phyloP scores from a whole-genome alignment of 2,329 filamentous ascomycete genomes.

The Atkinsonella texensis region DNA sequence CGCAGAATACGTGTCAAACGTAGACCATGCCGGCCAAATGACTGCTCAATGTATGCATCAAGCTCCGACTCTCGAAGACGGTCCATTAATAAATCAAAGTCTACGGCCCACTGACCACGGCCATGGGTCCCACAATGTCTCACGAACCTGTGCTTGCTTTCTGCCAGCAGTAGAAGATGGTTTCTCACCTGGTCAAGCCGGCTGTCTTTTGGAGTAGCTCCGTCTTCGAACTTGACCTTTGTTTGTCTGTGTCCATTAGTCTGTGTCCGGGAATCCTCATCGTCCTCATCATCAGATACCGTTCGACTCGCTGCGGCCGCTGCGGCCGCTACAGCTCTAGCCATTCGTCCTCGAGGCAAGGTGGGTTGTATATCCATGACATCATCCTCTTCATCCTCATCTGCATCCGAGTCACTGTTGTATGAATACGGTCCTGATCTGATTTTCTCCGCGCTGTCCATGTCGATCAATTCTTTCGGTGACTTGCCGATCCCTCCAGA shows the following conservation, averaged over 20 bases:
- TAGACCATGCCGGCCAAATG: constrained; percentile 63
- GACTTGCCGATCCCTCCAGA: constrained; percentile 46
- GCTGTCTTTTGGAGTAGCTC: constrained; percentile 26
- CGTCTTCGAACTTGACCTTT: constrained; percentile 42
- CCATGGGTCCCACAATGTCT: constrained; percentile 51
- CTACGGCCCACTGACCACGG: constrained; percentile 68
- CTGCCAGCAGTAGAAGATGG: constrained; percentile 60
- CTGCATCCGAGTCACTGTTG: constrained; percentile 22
- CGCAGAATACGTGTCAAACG: constrained; percentile 77
- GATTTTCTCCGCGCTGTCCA: constrained; percentile 36
- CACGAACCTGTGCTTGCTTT: constrained; percentile 57
- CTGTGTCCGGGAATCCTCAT: constrained; percentile 13
- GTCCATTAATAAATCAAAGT: constrained; percentile 63
- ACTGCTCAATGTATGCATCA: constrained; percentile 67
- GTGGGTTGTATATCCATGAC: not conserved
- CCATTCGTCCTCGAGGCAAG: constrained; percentile 6
- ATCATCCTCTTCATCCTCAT: constrained; percentile 19
- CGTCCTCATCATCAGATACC: constrained; percentile 18
- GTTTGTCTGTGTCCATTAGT: constrained; percentile 25
- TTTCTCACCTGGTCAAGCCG: constrained; percentile 52
- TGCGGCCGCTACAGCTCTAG: constrained; percentile 4
- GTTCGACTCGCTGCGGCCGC: constrained; percentile 13
- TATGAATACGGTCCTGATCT: constrained; percentile 22
- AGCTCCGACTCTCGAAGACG: constrained; percentile 66
- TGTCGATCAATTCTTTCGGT: constrained; percentile 32